phyloP scores from a whole-genome alignment of 495 filamentous ascomycete species.

The Tuber microsphaerosporum region DNA sequence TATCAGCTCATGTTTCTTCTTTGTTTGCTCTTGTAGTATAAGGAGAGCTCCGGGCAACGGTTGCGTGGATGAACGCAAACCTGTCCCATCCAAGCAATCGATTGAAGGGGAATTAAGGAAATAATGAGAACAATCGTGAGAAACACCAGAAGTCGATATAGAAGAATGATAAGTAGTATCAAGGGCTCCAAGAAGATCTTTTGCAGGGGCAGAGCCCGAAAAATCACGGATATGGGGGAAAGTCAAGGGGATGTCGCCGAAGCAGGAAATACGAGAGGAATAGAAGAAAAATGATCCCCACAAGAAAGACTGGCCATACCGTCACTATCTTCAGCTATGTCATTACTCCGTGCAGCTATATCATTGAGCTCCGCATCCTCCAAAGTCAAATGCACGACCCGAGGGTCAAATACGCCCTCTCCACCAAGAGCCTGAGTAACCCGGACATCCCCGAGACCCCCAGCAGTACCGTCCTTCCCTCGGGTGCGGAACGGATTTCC shows the following conservation, averaged over 20 bases:
- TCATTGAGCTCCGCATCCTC: slow-evolving; percentile 30
- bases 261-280: background rate
- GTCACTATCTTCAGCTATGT: slow-evolving; percentile 18
- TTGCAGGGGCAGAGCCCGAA: background rate
- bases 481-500: slow-evolving; percentile 25
- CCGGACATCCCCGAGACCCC: background rate
- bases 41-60: background rate
- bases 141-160: background rate
- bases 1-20: slow-evolving; percentile 35
- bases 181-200: slow-evolving; percentile 8
- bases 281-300: slow-evolving; percentile 10
- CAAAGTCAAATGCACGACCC: slow-evolving; percentile 35
- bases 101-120: background rate
- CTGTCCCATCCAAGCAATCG: background rate
- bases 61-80: background rate
- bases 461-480: background rate
- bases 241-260: background rate
- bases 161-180: slow-evolving; percentile 13
- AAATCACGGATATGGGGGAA: background rate
- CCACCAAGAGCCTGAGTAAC: slow-evolving; percentile 16
- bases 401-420: slow-evolving; percentile 20
- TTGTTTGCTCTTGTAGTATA: slow-evolving; percentile 12
- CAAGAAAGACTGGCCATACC: slow-evolving; percentile 23
- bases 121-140: background rate
- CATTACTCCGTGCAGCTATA: background rate